phyloP scores from a whole-genome alignment of 495 filamentous ascomycete genomes.

The Pseudoneurospora amorphoporcata region DNA sequence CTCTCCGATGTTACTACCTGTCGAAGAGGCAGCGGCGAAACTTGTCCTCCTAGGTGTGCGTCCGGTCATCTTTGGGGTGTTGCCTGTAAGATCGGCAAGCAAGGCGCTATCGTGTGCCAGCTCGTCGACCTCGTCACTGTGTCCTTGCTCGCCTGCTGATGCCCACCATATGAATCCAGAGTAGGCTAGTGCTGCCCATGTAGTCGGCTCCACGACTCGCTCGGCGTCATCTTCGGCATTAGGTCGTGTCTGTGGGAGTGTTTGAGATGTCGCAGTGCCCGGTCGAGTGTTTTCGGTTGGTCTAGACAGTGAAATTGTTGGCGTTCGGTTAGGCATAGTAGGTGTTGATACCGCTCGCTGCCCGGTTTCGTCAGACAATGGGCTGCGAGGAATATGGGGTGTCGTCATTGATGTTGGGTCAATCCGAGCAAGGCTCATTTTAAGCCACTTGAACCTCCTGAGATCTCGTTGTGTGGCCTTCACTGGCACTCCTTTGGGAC shows the following conservation, averaged over 20 bases:
- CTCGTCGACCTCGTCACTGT: constrained; percentile 39
- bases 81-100: constrained; percentile 29
- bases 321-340: constrained; percentile 3
- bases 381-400: constrained; percentile 14
- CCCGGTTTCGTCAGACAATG: not conserved
- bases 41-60: constrained; percentile 20
- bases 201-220: constrained; percentile 59
- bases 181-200: constrained; percentile 88
- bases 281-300: constrained; percentile 17
- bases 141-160: constrained; percentile 76
- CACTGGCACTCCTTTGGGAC: constrained; percentile 47
- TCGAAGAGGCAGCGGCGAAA: constrained; percentile 9
- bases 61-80: not conserved
- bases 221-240: constrained; percentile 32
- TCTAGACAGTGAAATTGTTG: constrained; percentile 15
- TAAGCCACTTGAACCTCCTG: constrained; percentile 65
- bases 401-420: constrained; percentile 14
- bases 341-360: not conserved
- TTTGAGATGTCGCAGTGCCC: constrained; percentile 6
- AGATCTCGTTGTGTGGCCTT: constrained; percentile 88
- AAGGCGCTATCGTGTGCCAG: constrained; percentile 36
- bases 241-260: constrained; percentile 3
- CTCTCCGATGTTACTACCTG: not conserved
- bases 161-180: constrained; percentile 97
- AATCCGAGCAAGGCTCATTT: constrained; percentile 50